phyloP scores from a whole-genome alignment of 305 asterid species.

The Fraxinus platypoda region DNA sequence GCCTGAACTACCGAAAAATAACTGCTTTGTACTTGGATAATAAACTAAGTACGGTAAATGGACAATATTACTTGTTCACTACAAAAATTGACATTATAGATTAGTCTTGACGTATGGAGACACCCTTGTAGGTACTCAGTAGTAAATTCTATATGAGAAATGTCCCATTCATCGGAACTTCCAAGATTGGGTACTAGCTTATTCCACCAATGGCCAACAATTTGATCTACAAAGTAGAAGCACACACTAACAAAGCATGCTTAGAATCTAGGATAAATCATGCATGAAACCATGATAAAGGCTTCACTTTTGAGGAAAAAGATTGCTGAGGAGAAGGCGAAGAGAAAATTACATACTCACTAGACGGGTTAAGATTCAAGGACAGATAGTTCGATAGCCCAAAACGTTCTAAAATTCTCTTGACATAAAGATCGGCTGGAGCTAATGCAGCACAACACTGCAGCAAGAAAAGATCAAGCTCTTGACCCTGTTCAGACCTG shows the following conservation, averaged over 20 bases:
- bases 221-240: background rate
- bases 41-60: background rate
- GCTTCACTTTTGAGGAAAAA: background rate
- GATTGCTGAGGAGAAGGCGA: conserved; percentile 27
- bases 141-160: background rate
- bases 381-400: conserved; percentile 74
- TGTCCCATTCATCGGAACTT: background rate
- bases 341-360: conserved; percentile 73
- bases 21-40: background rate
- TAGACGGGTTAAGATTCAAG: conserved; percentile 74
- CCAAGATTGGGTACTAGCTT: conserved; percentile 4
- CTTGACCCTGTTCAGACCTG: conserved; percentile 96
- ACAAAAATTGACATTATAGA: background rate
- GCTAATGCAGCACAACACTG: conserved; percentile 98
- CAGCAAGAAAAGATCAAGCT: conserved; percentile 91
- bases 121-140: background rate
- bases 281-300: conserved; percentile 12
- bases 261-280: conserved; percentile 10
- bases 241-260: background rate
- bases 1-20: background rate
- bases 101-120: background rate
- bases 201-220: conserved; percentile 10
- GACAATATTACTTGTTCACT: background rate
- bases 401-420: conserved; percentile 87
- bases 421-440: conserved; percentile 82